Evolutionary conservation across 371 early-diverging fungal genomes (phyloP).

Genomic region (Phascolomyces articulosus): DNA sequence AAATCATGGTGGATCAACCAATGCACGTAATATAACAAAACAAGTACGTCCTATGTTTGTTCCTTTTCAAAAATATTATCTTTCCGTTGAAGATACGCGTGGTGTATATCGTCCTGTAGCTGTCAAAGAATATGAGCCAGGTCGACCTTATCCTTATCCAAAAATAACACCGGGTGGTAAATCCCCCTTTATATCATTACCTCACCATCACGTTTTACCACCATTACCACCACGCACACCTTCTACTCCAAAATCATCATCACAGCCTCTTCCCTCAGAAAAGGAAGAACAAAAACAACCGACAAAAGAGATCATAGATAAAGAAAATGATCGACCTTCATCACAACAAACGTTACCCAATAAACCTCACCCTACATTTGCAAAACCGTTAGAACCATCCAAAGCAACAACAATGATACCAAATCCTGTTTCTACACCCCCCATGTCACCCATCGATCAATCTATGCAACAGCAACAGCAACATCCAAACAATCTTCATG

Average conservation of each 20-base stretch:
- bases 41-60: slow-evolving; percentile 33
- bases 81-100: slow-evolving; percentile 44
- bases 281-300: not conserved
- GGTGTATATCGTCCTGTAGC: slow-evolving; percentile 42
- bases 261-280: too few species aligned
- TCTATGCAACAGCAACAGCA: not conserved
- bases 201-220: not conserved
- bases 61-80: slow-evolving; percentile 35
- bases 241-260: not conserved
- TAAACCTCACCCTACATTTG: not conserved
- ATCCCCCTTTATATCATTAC: slow-evolving; percentile 28
- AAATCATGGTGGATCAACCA: slow-evolving; percentile 22
- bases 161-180: slow-evolving; percentile 21
- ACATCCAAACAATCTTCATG: not conserved
- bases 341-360: not conserved
- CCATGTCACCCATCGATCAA: not conserved
- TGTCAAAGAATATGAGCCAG: slow-evolving; percentile 30
- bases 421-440: not conserved
- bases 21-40: not conserved
- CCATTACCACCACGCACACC: slow-evolving; percentile 11
- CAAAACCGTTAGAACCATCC: not conserved
- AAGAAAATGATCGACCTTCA: not conserved
- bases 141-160: slow-evolving; percentile 39
- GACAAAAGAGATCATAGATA: not conserved
- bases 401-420: not conserved